Base-by-base conservation (phyloP, 306 rosid genomes). In the Aeschynomene evenia region DNA sequence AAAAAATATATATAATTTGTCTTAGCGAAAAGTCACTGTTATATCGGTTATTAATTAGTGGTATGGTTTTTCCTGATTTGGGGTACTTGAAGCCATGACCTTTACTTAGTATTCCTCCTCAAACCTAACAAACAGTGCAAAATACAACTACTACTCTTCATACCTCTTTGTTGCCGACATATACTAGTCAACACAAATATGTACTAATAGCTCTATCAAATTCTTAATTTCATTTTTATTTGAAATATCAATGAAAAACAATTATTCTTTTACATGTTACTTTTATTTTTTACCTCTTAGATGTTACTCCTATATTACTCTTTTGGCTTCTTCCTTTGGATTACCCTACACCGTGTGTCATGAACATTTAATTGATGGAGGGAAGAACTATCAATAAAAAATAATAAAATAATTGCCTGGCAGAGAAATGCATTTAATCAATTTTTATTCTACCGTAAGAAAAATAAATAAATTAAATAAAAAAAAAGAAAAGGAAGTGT, bases 91-190 rank as follows among this genome's bases (percentile, higher is more conserved):
- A 34, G 5, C 29, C 19, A 18, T 13, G 2, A 12, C 2, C 57
- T 2, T 13, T 58, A 3, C 46, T 71, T 52, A 13, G 69, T 48
- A 61, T 26, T 0, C 53, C 34, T 68, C 29, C 62, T 36, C 1
- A 12, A 52, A 49, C 18, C 71, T 42, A 67, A 59, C 26, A n/a
- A 24, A 36, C 6, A 16, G 15, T 34, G 13, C 7, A 18, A 48
- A 45, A 12, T 24, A 64, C 15, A 45, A 46, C 46, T 7, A 22
- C 6, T 15, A 40, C 3, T n/a, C 51, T n/a, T 28, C 4, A 7
- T 54, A 37, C 72, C 14, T 42, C 34, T 66, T 66, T 60, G 63
- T 72, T 70, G 68, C 83, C 78, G 80, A 82, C 80, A 78, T 64
- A 78, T 64, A 45, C 12, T 14, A 45, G 78, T 31, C 68, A 65